Evolutionary conservation across 257 asterid genomes (phyloP).

Genomic region (Solanum chmielewskii): DNA sequence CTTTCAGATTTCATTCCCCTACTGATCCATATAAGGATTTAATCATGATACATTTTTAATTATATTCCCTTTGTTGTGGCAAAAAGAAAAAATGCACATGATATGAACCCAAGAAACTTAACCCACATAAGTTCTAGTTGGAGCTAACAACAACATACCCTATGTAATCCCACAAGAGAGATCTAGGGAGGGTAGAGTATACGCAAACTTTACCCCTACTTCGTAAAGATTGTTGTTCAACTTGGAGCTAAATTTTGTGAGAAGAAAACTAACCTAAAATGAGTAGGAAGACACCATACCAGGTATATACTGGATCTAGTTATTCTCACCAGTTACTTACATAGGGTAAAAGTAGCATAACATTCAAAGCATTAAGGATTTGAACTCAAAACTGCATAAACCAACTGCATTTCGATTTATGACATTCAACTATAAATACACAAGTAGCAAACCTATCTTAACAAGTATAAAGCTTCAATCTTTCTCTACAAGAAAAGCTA

Average conservation of each 20-base stretch:
- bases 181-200: background rate
- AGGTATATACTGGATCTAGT: background rate
- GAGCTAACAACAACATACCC: background rate
- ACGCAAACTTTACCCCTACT: background rate
- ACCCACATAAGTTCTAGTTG: background rate
- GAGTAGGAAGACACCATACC: background rate
- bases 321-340: background rate
- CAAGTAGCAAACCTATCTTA: background rate
- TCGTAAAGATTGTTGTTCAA: background rate
- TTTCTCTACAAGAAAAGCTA: background rate
- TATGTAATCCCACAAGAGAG: background rate
- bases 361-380: background rate
- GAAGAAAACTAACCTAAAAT: background rate
- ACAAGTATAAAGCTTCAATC: slow-evolving; percentile 2
- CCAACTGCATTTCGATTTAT: background rate
- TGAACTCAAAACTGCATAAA: background rate
- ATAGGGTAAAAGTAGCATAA: background rate
- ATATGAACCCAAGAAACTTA: background rate
- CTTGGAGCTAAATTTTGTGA: background rate
- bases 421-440: background rate
- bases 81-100: background rate
- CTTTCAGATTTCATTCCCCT: background rate
- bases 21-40: background rate
- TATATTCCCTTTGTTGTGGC: background rate
- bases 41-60: background rate